phyloP scores from a whole-genome alignment of 169 alveolate species.

The Babesia gibsoni region DNA sequence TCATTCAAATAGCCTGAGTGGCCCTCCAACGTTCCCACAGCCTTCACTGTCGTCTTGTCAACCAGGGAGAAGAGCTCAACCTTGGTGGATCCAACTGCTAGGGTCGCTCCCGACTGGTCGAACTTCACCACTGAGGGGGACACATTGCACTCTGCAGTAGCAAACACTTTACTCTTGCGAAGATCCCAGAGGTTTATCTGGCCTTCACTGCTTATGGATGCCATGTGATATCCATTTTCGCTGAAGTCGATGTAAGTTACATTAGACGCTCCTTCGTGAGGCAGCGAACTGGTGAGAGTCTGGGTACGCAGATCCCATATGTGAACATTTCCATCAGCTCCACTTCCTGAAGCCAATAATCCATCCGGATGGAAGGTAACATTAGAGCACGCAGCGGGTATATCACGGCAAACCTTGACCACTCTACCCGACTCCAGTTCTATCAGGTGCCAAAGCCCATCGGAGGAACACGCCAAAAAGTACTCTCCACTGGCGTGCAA shows the following conservation, averaged over 20 bases:
- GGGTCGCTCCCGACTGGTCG: slow-evolving; percentile 71
- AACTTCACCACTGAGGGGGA: slow-evolving; percentile 63
- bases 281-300: slow-evolving; percentile 34
- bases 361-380: slow-evolving; percentile 86
- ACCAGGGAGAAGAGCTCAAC: slow-evolving; percentile 38
- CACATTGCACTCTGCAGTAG: slow-evolving; percentile 57
- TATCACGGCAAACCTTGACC: slow-evolving; percentile 64
- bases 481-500: slow-evolving; percentile 83
- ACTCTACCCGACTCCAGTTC: slow-evolving; percentile 74
- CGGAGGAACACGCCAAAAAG: slow-evolving; percentile 67
- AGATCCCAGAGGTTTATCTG: slow-evolving; percentile 75
- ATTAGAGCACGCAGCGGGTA: slow-evolving; percentile 64
- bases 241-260: slow-evolving; percentile 69
- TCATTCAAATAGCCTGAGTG: slow-evolving; percentile 57
- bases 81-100: slow-evolving; percentile 63
- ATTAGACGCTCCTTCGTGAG: slow-evolving; percentile 40
- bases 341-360: slow-evolving; percentile 77
- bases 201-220: slow-evolving; percentile 74
- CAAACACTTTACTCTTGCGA: slow-evolving; percentile 69
- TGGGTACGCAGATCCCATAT: slow-evolving; percentile 81
- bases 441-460: slow-evolving; percentile 74
- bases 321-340: slow-evolving; percentile 72
- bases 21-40: slow-evolving; percentile 40
- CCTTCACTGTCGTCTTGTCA: slow-evolving; percentile 31
- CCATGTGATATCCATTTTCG: slow-evolving; percentile 84